Evolutionary conservation across 192 early-diverging fungal species (phyloP).

Genomic region (Helicostylum pulchrum): DNA sequence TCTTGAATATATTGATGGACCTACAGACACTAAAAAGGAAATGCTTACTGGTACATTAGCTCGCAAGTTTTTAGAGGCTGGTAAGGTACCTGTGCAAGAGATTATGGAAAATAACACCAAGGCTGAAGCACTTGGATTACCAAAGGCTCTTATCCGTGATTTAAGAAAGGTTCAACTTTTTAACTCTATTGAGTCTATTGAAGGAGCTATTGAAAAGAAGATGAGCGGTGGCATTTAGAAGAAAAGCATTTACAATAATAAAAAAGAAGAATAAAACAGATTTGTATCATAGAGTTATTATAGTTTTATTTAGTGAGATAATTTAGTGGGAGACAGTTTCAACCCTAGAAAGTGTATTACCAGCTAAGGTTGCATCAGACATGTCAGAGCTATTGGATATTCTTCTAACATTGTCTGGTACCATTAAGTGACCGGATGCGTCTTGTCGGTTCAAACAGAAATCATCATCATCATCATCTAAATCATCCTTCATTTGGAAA

Average conservation of each 20-base stretch:
- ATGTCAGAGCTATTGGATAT: neutral
- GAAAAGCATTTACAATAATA: neutral
- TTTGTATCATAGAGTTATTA: too few species aligned
- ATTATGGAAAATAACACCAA: slow-evolving; percentile 17
- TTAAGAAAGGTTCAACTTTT: slow-evolving; percentile 33
- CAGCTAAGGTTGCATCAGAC: neutral
- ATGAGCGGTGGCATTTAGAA: neutral
- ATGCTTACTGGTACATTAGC: slow-evolving; percentile 47
- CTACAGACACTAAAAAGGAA: slow-evolving; percentile 67
- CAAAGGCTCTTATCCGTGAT: slow-evolving; percentile 29
- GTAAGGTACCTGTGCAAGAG: slow-evolving; percentile 20
- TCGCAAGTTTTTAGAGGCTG: slow-evolving; percentile 6
- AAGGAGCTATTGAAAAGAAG: slow-evolving; percentile 22
- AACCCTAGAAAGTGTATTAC: too few species aligned
- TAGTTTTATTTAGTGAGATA: too few species aligned
- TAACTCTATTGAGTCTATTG: slow-evolving; percentile 18
- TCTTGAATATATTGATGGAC: slow-evolving; percentile 87
- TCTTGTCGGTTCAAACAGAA: neutral
- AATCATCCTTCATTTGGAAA: neutral
- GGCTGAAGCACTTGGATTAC: slow-evolving; percentile 13
- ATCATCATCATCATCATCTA: neutral
- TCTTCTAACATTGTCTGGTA: slow-evolving; percentile 6
- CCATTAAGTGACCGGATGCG: slow-evolving; percentile 10
- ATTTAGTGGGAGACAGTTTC: too few species aligned
- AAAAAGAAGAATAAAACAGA: too few species aligned